Conservation (phyloP, 768 basidiomycete genomes). For the Coprinopsis strossmayeri region DNA sequence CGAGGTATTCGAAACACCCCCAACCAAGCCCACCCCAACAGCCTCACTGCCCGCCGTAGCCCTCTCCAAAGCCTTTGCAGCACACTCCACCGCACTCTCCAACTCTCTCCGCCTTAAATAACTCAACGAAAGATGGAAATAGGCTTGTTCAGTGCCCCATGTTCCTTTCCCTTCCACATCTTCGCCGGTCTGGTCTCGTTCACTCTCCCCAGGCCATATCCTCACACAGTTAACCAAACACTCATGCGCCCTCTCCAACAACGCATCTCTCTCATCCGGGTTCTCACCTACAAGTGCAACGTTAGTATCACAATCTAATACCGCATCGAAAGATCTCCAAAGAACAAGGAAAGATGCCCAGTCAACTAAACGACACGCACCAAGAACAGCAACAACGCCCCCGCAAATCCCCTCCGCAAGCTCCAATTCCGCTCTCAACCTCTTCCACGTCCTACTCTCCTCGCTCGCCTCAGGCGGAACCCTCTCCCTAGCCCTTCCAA, state of each 20-base stretch:
- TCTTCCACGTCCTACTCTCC: constrained; percentile 16
- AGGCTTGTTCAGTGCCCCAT: constrained; percentile 44
- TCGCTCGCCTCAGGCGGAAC: constrained; percentile 35
- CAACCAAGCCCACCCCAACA: too few relatives aligned
- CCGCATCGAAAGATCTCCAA: too few relatives aligned
- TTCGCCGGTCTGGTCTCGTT: too few relatives aligned
- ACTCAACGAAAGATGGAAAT: constrained; percentile 80
- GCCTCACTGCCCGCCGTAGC: not conserved
- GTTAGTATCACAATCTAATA: too few relatives aligned
- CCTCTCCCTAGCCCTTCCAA: constrained; percentile 56
- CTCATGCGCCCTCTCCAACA: constrained; percentile 50
- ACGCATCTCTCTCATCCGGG: constrained; percentile 48
- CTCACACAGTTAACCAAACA: constrained; percentile 45
- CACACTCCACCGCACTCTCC: constrained; percentile 57
- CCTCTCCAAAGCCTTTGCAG: constrained; percentile 67
- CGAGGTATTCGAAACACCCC: too few relatives aligned
- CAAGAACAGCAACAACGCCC: constrained; percentile 61
- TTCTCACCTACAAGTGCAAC: constrained; percentile 52
- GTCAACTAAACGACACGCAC: constrained; percentile 28
- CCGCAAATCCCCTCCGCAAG: constrained; percentile 73
- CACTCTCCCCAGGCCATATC: constrained; percentile 32
- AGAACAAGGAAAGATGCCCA: not conserved
- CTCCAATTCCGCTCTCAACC: constrained; percentile 52
- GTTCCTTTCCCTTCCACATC: too few relatives aligned
- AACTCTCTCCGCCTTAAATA: constrained; percentile 63